These are phyloP conservation scores for Pueraria montana DNA, from an alignment of 306 rosid species.

Conservation along the genomic window DNA sequence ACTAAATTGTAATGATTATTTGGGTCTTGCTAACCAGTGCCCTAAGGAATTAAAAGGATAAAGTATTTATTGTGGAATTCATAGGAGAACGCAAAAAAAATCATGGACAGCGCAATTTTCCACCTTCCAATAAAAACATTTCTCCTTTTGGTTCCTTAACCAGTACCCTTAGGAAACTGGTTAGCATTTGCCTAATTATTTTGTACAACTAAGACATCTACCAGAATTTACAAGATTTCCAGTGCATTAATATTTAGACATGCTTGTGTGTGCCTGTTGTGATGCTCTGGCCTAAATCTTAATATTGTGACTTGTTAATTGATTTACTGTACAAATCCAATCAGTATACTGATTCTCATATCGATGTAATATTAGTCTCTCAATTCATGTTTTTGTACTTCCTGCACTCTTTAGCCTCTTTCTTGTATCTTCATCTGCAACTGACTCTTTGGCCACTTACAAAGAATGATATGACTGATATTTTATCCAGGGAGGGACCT, in stretches of 20 bases:
- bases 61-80: too few relatives aligned
- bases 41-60: too few relatives aligned
- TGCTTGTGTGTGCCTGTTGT: constrained; percentile 11
- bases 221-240: constrained; percentile 33
- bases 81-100: too few relatives aligned
- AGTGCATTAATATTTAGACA: constrained; percentile 37
- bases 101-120: too few relatives aligned
- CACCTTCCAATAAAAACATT: too few relatives aligned
- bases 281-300: constrained; percentile 9
- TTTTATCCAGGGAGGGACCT: constrained; percentile 85
- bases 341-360: constrained; percentile 17
- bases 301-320: constrained; percentile 28
- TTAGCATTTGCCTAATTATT: too few relatives aligned
- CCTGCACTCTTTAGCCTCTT: constrained; percentile 22
- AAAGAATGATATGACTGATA: constrained; percentile 39
- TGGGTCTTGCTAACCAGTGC: too few relatives aligned
- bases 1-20: background rate
- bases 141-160: too few relatives aligned
- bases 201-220: background rate
- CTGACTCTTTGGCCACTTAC: constrained; percentile 23
- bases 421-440: constrained; percentile 20
- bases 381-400: constrained; percentile 18
- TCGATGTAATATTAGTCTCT: constrained; percentile 8
- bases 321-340: constrained; percentile 15
- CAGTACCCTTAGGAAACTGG: too few relatives aligned